phyloP scores from a whole-genome alignment of 2,329 filamentous ascomycete genomes.

The Colletotrichum melonis region DNA sequence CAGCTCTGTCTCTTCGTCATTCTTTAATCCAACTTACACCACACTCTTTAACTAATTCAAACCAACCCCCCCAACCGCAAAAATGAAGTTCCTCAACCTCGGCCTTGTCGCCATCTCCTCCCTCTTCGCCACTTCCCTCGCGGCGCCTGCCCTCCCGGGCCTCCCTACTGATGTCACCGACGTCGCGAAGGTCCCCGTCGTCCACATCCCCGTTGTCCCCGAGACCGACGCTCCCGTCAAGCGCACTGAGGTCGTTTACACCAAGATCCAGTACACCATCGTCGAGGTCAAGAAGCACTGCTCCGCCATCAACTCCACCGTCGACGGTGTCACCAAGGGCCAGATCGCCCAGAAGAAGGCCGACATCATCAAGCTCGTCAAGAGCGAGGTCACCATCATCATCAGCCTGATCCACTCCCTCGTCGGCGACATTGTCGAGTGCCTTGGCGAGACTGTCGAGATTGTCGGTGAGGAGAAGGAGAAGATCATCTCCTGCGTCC shows the following conservation, averaged over 20 bases:
- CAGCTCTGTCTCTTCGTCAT: neutral
- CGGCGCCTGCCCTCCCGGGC: slow-evolving; percentile 11
- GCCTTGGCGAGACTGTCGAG: slow-evolving; percentile 13
- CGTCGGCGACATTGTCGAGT: slow-evolving; percentile 6
- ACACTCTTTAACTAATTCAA: slow-evolving; percentile 14
- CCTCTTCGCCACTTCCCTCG: slow-evolving; percentile 20
- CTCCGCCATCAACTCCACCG: slow-evolving; percentile 28
- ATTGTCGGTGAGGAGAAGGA: slow-evolving; percentile 32
- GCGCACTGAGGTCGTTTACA: slow-evolving; percentile 20
- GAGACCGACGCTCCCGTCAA: neutral
- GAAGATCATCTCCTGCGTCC: slow-evolving; percentile 17
- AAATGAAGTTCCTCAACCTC: slow-evolving; percentile 31
- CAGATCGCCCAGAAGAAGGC: slow-evolving; percentile 17
- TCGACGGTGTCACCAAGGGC: slow-evolving; percentile 5
- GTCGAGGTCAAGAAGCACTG: slow-evolving; percentile 31
- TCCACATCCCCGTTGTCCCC: neutral
- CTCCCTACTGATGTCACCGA: neutral
- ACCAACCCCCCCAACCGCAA: slow-evolving; percentile 3
- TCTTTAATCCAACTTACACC: slow-evolving; percentile 19
- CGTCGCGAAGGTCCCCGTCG: neutral
- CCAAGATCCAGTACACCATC: slow-evolving; percentile 25
- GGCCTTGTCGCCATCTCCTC: slow-evolving; percentile 22
- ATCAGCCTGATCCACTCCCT: slow-evolving; percentile 18
- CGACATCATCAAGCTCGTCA: slow-evolving; percentile 17
- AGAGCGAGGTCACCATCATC: slow-evolving; percentile 30